Percentiles rank a stretch among this genome's conserved stretches.
These are phyloP conservation scores for Blastomyces parvus DNA, from an alignment of 2,329 filamentous ascomycete genomes.

Conservation along the genomic window DNA sequence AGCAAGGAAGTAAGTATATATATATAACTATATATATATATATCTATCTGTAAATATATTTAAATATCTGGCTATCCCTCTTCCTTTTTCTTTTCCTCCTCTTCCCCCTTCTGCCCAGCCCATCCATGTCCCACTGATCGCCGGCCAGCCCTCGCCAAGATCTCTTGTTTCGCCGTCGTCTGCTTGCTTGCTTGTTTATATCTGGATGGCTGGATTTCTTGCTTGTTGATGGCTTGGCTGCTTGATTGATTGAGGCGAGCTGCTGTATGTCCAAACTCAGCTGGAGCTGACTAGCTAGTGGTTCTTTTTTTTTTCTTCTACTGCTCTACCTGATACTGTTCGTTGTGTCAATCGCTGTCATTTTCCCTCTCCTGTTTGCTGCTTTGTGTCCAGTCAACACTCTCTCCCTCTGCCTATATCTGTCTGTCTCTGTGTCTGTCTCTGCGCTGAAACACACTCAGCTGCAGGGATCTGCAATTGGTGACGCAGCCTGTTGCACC, in stretches of 20 bases:
- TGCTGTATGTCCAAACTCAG: too few species aligned
- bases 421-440: neutral
- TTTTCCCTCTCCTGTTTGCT: neutral
- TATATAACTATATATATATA: too few species aligned
- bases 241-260: too few species aligned
- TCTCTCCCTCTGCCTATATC: neutral
- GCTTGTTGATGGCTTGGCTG: too few species aligned
- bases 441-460: conserved; percentile 1
- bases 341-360: neutral
- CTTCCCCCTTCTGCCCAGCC: too few species aligned
- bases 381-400: too few species aligned
- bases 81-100: too few species aligned
- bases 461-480: conserved; percentile 8
- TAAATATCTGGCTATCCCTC: too few species aligned
- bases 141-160: neutral
- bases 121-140: neutral
- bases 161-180: neutral
- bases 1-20: too few species aligned
- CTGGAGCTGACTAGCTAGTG: too few species aligned
- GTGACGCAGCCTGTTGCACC: conserved; percentile 14
- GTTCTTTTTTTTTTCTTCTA: neutral
- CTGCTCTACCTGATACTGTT: neutral
- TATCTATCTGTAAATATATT: too few species aligned
- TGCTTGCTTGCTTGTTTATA: neutral
- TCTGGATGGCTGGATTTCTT: too few species aligned